Evolutionary conservation across 352 stramenopile species (phyloP), one percentile per base, ranked within the genome.

Genomic region (Globisporangium okanoganense): DNA sequence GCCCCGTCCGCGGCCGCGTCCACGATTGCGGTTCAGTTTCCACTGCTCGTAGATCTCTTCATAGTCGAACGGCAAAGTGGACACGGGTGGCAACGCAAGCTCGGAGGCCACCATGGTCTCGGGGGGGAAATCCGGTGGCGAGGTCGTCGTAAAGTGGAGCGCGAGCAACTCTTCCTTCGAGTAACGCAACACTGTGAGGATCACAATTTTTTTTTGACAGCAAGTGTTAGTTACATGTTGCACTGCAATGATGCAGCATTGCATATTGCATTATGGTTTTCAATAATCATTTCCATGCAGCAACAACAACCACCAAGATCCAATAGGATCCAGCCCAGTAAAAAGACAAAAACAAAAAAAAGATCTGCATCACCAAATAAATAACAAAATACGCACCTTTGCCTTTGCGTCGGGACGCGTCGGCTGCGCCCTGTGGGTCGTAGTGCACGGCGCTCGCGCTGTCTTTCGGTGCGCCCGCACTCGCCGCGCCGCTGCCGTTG

Each of bases 31-130:
- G 59, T 91, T 93, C 24, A 88, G 59, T 33, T 81, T 76, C 85
- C 84, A 94, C 65, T 94, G 84, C 60, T 95, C 92, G 67, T 93
- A 93, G 48, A 95, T 85, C 65, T 94, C 86, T 59, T 92, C 81
- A 57, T 92, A 91, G 70, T 95, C 85, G 60, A 95, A 95, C 2
- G 86, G 86, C 35, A 94, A 57, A 25, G 72, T 89, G 51, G 69
- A 70, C 18, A 95, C 84, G 2, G 86, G 86, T 8, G 85, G 84
- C 13, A 95, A 50, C 43, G 70, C 71, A 41, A 88, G 75, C 44
- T 86, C 77, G 7, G 81, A 90, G 18, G 75, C 80, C 13, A 95
- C 82, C 27, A 73, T 58, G 25, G 82, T 89, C 31, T 92, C 86
- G 6, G 74, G 69, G 2, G 85, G 68, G 38, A 92, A 88, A 35